Base-by-base conservation (phyloP, 1,139 yeast genomes). In the Torulaspora globosa region DNA sequence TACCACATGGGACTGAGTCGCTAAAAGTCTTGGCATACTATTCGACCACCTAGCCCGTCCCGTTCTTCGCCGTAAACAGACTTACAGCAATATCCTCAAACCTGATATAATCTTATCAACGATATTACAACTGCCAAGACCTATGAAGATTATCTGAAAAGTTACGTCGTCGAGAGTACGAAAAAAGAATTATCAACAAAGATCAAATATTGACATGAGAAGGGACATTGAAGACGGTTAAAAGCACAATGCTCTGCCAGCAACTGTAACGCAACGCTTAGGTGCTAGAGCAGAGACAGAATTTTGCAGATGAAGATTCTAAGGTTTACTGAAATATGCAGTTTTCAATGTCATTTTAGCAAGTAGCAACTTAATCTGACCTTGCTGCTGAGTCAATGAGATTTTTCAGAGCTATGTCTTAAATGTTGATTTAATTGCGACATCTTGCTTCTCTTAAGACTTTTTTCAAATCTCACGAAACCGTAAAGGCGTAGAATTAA, bases 1-100 rank as follows among this genome's bases (percentile, higher is more conserved):
- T 2, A 80, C 84, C 2, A 87, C 95, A 63, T 86, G 95, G 7
- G 92, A 83, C 63, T 84, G 90, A 10, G 50, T 47, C 15, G 50
- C 46, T 32, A 47, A 28, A 34, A 47, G 28, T 28, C 47, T 34
- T 27, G 47, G 47, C 47, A 44, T 44, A 10, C 18, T 26, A 30
- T 5, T 21, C n/a, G n/a, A 34, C 16, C 28, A n/a, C 8, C 23
- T 11, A 31, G 9, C 7, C 9, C 7, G 18, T 30, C 11, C 21
- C 15, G 11, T 9, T 7, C 27, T 6, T 24, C 6, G 11, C 27
- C 11, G 3, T 24, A 3, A 6, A 24, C 9, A 24, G 9, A 3
- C 11, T 24, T 4, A 9, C 11, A 24, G 9, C 27, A 24, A 11
- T 11, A 24, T 3, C 6, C 27, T 24, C 3, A 7, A 3, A 8